A percentile compares a stretch with the other conserved stretches of the same genome.
These are phyloP conservation scores for Aspergillus campestris DNA, from an alignment of 495 filamentous ascomycete species.

Conservation along the genomic window DNA sequence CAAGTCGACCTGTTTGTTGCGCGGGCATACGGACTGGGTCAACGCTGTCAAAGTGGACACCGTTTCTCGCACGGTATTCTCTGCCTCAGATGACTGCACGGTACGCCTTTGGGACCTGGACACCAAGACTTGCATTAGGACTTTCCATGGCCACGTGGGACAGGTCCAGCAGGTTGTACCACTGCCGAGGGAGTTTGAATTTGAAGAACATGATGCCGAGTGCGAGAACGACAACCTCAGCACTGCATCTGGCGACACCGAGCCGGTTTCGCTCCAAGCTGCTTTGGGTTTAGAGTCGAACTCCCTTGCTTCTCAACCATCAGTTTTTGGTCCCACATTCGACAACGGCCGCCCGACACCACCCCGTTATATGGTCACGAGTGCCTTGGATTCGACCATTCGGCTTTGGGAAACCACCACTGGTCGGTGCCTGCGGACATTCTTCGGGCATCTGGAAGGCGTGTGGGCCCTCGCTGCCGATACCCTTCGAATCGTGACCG, in stretches of 20 bases:
- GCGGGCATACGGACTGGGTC: slow-evolving; percentile 87
- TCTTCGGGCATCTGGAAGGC: slow-evolving; percentile 94
- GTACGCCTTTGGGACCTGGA: slow-evolving; percentile 92
- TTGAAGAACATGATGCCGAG: slow-evolving; percentile 56
- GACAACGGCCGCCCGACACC: slow-evolving; percentile 57
- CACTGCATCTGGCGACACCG: slow-evolving; percentile 28
- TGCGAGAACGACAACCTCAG: slow-evolving; percentile 47
- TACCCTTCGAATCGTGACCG: slow-evolving; percentile 78
- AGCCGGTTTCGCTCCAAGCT: slow-evolving; percentile 12
- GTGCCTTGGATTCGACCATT: slow-evolving; percentile 82
- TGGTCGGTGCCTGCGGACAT: slow-evolving; percentile 74
- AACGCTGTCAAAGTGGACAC: slow-evolving; percentile 84
- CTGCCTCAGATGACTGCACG: slow-evolving; percentile 88
- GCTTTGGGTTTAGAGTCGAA: slow-evolving; percentile 16
- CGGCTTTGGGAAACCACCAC: slow-evolving; percentile 86
- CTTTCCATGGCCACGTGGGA: slow-evolving; percentile 88
- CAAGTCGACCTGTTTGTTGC: slow-evolving; percentile 66
- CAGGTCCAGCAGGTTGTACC: slow-evolving; percentile 87
- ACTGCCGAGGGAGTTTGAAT: slow-evolving; percentile 76
- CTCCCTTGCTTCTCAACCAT: slow-evolving; percentile 33
- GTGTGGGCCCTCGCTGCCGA: slow-evolving; percentile 94
- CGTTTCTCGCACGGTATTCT: slow-evolving; percentile 73
- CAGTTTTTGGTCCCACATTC: slow-evolving; percentile 50
- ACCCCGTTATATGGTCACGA: slow-evolving; percentile 84
- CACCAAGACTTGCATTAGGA: slow-evolving; percentile 63